Base-by-base conservation (phyloP, 1,284 basidiomycete species). In the Cutaneotrichosporon sp. region DNA sequence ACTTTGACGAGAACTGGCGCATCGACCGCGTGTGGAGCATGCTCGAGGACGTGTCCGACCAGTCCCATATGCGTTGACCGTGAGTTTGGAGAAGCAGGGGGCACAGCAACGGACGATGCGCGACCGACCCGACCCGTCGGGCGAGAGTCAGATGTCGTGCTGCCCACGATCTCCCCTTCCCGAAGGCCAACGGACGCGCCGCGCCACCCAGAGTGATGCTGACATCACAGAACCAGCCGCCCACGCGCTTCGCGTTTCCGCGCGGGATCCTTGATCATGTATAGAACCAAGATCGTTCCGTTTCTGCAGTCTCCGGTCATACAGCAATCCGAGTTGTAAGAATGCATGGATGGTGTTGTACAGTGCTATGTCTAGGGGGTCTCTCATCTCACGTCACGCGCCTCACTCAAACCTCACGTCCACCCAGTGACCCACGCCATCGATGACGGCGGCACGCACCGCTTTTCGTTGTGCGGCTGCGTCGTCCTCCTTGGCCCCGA, bases 1-100 rank as follows among this genome's bases (percentile, higher is more conserved):
- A 38, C 47, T 64, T 61, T 20, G 63, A 64, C 54, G 54, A 61
- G 42, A 24, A 58, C 53, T 64, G 63, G 63, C 38, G 50, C 22
- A 64, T 64, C 49, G 34, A 42, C 53, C 46, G 57, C 16, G 59
- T 64, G 13, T 52, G 50, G 53, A 61, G 53, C 43, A 56, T 53
- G 50, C 27, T 52, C 20, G 54, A 63, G 42, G 56, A 58, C 34
- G 51, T 53, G 11, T 25, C 34, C 51, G 51, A 38, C 14, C 47
- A 14, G 2, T 13, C 9, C 24, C 11, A n/a, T 18, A 13, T 25
- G 7, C 25, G 9, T 31, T 27, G 6, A 14, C 18, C 31, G 47
- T 50, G 47, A 50, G 47, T 50, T 10, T 8, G 18, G 10, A 27
- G 47, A 34, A 20, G 33, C 9, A 46, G 46, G 42, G 9, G 29